Conservation (phyloP, 2,329 filamentous ascomycete genomes). For the Sporothrix schenckii region DNA sequence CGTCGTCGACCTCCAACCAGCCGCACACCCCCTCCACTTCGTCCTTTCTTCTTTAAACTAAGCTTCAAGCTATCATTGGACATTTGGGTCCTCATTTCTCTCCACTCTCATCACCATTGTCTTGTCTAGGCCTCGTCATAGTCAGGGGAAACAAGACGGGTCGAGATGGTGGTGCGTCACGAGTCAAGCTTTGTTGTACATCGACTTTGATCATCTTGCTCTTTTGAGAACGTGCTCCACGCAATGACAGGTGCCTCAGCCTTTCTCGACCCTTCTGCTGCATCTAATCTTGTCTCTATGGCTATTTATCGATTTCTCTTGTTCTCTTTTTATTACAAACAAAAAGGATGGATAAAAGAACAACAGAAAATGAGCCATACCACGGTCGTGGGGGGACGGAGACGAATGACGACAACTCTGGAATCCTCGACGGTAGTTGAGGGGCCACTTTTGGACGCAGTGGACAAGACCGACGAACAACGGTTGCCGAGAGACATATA, state of each 20-base stretch:
- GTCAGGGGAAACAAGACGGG: slow-evolving; percentile 15
- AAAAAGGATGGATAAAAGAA: background rate
- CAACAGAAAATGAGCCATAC: background rate
- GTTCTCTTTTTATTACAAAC: background rate
- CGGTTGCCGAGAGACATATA: background rate
- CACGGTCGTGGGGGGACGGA: background rate
- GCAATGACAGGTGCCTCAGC: background rate
- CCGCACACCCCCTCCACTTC: slow-evolving; percentile 1
- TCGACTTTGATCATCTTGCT: background rate
- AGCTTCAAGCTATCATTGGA: slow-evolving; percentile 10
- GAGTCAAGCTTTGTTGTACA: slow-evolving; percentile 10
- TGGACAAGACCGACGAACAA: background rate
- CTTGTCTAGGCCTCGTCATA: slow-evolving; percentile 25
- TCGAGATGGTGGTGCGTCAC: background rate
- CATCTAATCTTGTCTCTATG: background rate
- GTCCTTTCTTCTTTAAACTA: slow-evolving; percentile 13
- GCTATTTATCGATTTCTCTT: background rate
- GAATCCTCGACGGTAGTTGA: slow-evolving; percentile 1
- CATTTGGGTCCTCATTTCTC: background rate
- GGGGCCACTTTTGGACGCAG: slow-evolving; percentile 22
- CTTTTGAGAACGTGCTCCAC: background rate
- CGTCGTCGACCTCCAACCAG: slow-evolving; percentile 7
- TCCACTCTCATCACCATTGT: background rate
- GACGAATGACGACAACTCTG: slow-evolving; percentile 17
- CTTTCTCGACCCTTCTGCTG: background rate